phyloP scores from a whole-genome alignment of 768 basidiomycete species.

The Phaeotremella fagi region DNA sequence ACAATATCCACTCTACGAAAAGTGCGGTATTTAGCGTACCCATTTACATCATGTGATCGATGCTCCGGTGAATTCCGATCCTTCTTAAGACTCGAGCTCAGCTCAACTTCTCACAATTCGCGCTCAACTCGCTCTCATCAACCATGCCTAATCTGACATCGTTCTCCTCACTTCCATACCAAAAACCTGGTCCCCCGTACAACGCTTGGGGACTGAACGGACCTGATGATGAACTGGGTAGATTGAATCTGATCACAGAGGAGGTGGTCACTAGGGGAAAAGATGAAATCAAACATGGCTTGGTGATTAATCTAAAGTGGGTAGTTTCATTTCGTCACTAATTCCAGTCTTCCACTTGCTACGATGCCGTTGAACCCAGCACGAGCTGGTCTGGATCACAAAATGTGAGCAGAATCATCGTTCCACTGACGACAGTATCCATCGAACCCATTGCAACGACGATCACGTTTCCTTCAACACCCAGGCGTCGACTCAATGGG shows the following conservation, averaged over 20 bases:
- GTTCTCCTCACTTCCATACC: slow-evolving; percentile 5
- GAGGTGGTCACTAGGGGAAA: slow-evolving; percentile 17
- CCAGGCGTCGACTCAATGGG: slow-evolving; percentile 23
- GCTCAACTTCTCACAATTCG: too few species aligned
- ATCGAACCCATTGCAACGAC: slow-evolving; percentile 9
- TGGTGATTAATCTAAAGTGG: slow-evolving; percentile 28
- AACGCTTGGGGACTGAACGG: slow-evolving; percentile 32
- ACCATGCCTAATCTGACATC: too few species aligned
- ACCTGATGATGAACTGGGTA: slow-evolving; percentile 20
- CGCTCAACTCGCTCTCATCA: too few species aligned
- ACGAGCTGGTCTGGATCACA: slow-evolving; percentile 4
- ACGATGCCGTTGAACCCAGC: slow-evolving; percentile 1
- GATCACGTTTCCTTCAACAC: slow-evolving; percentile 13
- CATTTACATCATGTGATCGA: too few species aligned
- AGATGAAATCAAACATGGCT: slow-evolving; percentile 18
- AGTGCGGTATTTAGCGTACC: too few species aligned
- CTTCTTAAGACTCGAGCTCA: too few species aligned
- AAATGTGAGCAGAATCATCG: slow-evolving; percentile 5
- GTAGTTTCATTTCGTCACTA: not conserved
- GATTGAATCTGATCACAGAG: slow-evolving; percentile 24
- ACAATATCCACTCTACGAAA: too few species aligned
- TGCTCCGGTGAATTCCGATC: too few species aligned
- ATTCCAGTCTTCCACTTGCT: not conserved
- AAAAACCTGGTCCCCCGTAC: slow-evolving; percentile 19
- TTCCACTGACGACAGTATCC: slow-evolving; percentile 1